These are phyloP conservation scores for Yamadazyma friedrichii DNA, from an alignment of 1,139 yeast genomes.

Conservation along the genomic window DNA sequence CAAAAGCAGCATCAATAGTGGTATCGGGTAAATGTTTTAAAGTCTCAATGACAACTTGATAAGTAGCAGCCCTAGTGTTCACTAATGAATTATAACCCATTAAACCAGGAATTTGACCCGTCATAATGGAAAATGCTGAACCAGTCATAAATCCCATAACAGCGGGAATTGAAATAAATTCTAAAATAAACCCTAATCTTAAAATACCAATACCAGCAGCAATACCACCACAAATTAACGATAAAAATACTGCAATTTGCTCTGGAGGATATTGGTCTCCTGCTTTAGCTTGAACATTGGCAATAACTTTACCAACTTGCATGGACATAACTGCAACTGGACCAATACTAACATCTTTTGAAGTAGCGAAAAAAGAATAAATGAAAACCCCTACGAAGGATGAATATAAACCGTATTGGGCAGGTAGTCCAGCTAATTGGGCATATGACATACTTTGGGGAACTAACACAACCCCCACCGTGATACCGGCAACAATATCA, in stretches of 20 bases:
- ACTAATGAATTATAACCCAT: conserved; percentile 71
- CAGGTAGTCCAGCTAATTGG: conserved; percentile 73
- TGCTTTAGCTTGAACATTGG: conserved; percentile 48
- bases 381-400: conserved; percentile 89
- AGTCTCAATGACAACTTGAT: conserved; percentile 66
- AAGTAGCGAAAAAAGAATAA: conserved; percentile 89
- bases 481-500: conserved; percentile 87
- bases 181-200: conserved; percentile 84
- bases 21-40: conserved; percentile 70
- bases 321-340: conserved; percentile 97
- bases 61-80: conserved; percentile 72
- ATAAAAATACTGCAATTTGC: conserved; percentile 74
- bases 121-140: conserved; percentile 77
- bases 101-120: conserved; percentile 84
- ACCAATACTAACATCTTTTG: conserved; percentile 93
- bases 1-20: conserved; percentile 84
- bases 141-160: conserved; percentile 96
- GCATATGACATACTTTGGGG: conserved; percentile 98
- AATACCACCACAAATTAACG: conserved; percentile 82
- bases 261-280: conserved; percentile 52
- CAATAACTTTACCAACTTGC: conserved; percentile 78
- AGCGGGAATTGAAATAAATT: conserved; percentile 87
- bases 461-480: conserved; percentile 89
- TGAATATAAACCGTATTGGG: conserved; percentile 87
- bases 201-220: conserved; percentile 80